A percentile compares a stretch with the other conserved stretches of the same genome.
Conservation (phyloP, 768 basidiomycete genomes). For the Termitomyces sp. region DNA sequence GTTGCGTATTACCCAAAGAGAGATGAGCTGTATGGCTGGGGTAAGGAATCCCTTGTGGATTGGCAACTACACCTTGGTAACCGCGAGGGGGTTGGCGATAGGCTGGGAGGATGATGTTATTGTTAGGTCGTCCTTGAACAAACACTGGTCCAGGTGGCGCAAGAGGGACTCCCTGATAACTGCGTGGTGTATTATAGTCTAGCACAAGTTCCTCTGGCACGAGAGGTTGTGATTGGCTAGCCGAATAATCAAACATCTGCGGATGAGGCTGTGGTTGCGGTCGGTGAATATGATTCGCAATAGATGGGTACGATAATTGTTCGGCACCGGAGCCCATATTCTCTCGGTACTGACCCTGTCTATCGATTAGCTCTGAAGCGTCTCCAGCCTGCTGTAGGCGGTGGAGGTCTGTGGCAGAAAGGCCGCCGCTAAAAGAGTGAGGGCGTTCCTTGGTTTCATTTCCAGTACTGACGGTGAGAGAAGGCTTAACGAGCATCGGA, state of each 20-base stretch:
- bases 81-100: conserved; percentile 62
- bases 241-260: conserved; percentile 47
- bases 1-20: conserved; percentile 69
- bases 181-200: conserved; percentile 56
- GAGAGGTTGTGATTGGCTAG: conserved; percentile 27
- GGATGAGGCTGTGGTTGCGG: conserved; percentile 40
- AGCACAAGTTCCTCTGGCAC: conserved; percentile 37
- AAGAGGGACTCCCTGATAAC: conserved; percentile 30
- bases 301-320: conserved; percentile 63
- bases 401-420: conserved; percentile 68
- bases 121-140: conserved; percentile 46
- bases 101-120: conserved; percentile 35
- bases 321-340: conserved; percentile 30
- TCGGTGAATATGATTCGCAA: conserved; percentile 49
- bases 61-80: conserved; percentile 48
- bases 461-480: conserved; percentile 45
- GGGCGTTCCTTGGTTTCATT: conserved; percentile 70
- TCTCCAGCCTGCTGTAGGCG: conserved; percentile 69
- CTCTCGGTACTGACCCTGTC: conserved; percentile 45
- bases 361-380: conserved; percentile 28
- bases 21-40: conserved; percentile 58
- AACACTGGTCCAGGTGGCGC: conserved; percentile 36
- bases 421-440: conserved; percentile 75
- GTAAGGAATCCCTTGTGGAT: conserved; percentile 49
- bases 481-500: conserved; percentile 48